Base-by-base conservation (phyloP, 805 yeast species). In the Saturnispora besseyi region DNA sequence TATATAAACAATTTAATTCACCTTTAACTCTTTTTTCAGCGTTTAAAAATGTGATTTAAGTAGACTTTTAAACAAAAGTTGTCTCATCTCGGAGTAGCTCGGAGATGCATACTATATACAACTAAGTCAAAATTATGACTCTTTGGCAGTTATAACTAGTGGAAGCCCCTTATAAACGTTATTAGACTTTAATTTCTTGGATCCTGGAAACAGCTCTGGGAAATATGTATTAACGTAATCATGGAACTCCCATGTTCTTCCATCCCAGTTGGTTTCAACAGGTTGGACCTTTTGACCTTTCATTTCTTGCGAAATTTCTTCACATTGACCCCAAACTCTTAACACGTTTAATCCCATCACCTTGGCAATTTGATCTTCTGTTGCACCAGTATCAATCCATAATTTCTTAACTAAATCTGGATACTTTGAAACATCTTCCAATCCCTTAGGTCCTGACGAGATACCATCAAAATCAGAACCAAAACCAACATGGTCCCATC, bases 401-500 rank as follows among this genome's bases (percentile, higher is more conserved):
- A 60, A 57, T 34, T 54, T 59, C 49, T 66, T 67, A 29, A 76
- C 57, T 46, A 77, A 59, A 38, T 73, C 77, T 0, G 81, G 81
- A 54, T 76, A 77, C 56, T 76, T 77, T 11, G 79, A 74, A 1
- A 75, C 79, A 55, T 77, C 79, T 56, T 76, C 79, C n/a, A 77
- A 59, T 0, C 79, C 81, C 15, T 51, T 56, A 5, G 81, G 80
- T 0, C 62, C 62, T 50, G 58, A 18, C 1, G 74, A 73, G 46
- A 75, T 75, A 12, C 80, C 81, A 57, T 76, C 81, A 54, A 75
- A 76, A 58, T 76, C 81, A 4, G 74, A 68, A 0, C 81, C 81
- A n/a, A 76, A 56, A 0, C 79, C 79, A 43, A 76, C 77, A 55
- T 73, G 75, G 32, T 72, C 75, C 79, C 78, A 76, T 1, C 81